phyloP scores from a whole-genome alignment of 1,139 yeast genomes.

The Candida freyschussii region DNA sequence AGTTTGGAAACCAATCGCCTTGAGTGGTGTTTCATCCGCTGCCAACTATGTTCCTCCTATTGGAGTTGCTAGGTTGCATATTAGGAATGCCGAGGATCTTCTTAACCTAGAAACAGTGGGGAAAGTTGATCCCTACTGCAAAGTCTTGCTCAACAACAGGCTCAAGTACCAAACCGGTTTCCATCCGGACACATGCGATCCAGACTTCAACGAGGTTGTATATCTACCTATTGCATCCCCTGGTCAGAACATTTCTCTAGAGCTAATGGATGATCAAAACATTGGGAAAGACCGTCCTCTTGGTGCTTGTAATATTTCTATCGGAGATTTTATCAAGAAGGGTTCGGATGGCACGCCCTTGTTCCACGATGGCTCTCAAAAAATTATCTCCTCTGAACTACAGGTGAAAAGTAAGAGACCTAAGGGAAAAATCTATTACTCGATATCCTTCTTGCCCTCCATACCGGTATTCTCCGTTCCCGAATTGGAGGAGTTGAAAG shows the following conservation, averaged over 20 bases:
- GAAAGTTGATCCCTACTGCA: constrained; percentile 68
- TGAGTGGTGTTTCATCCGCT: constrained; percentile 45
- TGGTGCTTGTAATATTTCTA: constrained; percentile 52
- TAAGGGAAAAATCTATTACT: constrained; percentile 49
- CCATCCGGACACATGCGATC: constrained; percentile 51
- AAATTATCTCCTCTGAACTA: constrained; percentile 40
- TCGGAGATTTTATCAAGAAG: constrained; percentile 46
- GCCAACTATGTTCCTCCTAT: constrained; percentile 50
- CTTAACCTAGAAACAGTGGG: constrained; percentile 63
- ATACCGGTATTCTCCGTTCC: constrained; percentile 56
- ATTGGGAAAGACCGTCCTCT: constrained; percentile 58
- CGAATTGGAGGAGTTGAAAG: constrained; percentile 44
- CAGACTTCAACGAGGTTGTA: constrained; percentile 52
- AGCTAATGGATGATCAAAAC: constrained; percentile 62
- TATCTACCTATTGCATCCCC: constrained; percentile 61
- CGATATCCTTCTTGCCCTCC: constrained; percentile 60
- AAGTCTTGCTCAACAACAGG: constrained; percentile 53
- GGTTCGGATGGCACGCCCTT: constrained; percentile 42
- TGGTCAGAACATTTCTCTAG: constrained; percentile 53
- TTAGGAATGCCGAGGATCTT: constrained; percentile 50
- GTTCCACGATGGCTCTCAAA: constrained; percentile 47
- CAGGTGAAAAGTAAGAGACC: constrained; percentile 37
- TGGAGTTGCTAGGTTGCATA: constrained; percentile 59
- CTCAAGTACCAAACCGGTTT: constrained; percentile 51
- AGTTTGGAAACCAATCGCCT: constrained; percentile 67